Percentiles rank a stretch among this genome's conserved stretches.
phyloP scores from a whole-genome alignment of 306 rosid species.

The Rosa multiflora region DNA sequence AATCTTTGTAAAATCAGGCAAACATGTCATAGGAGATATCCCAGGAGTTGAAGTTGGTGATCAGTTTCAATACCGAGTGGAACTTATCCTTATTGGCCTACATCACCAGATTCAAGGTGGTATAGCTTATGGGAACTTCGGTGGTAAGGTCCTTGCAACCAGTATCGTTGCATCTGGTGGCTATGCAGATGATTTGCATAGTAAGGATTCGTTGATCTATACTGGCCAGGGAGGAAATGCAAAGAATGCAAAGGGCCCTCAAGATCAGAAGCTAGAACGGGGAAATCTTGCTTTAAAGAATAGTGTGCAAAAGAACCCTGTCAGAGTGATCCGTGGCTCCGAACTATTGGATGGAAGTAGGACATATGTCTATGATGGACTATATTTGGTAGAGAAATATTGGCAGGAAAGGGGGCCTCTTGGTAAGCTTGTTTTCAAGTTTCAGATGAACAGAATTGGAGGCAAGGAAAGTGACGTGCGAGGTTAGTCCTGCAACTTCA shows the following conservation, averaged over 20 bases:
- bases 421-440: slow-evolving; percentile 28
- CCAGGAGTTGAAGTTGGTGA: slow-evolving; percentile 93
- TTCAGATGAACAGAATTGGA: not conserved
- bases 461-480: slow-evolving; percentile 32
- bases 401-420: not conserved
- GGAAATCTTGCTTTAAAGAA: slow-evolving; percentile 88
- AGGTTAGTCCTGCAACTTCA: not conserved
- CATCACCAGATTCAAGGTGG: slow-evolving; percentile 78
- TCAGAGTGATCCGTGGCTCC: slow-evolving; percentile 81
- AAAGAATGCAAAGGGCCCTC: slow-evolving; percentile 58
- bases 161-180: slow-evolving; percentile 86
- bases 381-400: slow-evolving; percentile 46
- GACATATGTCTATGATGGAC: slow-evolving; percentile 76
- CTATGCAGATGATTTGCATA: slow-evolving; percentile 65
- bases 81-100: slow-evolving; percentile 74
- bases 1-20: slow-evolving; percentile 42
- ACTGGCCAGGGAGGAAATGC: slow-evolving; percentile 87
- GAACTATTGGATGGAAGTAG: slow-evolving; percentile 58
- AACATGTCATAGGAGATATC: slow-evolving; percentile 59
- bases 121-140: slow-evolving; percentile 60
- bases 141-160: slow-evolving; percentile 57
- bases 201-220: slow-evolving; percentile 64
- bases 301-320: slow-evolving; percentile 59
- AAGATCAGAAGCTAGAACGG: slow-evolving; percentile 84
- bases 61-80: slow-evolving; percentile 76